phyloP scores from a whole-genome alignment of 495 filamentous ascomycete species.

The Chaetomium cochliodes region DNA sequence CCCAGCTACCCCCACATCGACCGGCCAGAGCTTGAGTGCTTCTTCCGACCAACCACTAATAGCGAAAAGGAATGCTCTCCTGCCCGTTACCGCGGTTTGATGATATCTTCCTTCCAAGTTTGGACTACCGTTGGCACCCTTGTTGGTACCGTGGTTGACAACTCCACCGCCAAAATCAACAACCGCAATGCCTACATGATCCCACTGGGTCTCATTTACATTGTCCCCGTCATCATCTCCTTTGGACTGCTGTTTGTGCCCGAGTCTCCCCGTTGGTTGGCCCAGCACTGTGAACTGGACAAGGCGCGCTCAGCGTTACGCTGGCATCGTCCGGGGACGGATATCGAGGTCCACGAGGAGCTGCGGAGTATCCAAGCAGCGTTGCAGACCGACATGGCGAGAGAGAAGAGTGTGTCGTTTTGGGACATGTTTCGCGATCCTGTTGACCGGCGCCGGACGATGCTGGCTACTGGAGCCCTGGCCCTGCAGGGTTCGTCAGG shows the following conservation, averaged over 20 bases:
- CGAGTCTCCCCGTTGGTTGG: conserved; percentile 64
- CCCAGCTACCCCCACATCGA: neutral
- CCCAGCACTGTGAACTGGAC: conserved; percentile 46
- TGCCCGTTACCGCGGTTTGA: conserved; percentile 6
- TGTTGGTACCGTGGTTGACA: conserved; percentile 61
- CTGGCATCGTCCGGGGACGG: conserved; percentile 44
- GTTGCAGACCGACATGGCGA: conserved; percentile 48
- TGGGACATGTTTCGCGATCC: conserved; percentile 56
- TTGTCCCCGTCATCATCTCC: conserved; percentile 54
- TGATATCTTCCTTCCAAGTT: conserved; percentile 26
- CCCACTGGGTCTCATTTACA: conserved; percentile 57
- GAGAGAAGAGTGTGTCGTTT: conserved; percentile 44
- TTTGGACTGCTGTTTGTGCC: conserved; percentile 59
- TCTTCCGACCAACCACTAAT: neutral
- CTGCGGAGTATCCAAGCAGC: conserved; percentile 51
- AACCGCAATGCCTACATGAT: conserved; percentile 54
- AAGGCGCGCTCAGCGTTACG: conserved; percentile 48
- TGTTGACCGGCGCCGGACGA: conserved; percentile 51
- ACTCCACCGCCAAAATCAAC: conserved; percentile 47
- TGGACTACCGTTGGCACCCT: conserved; percentile 40
- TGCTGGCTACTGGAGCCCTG: conserved; percentile 53
- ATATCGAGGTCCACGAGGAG: conserved; percentile 47
- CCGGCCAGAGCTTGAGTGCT: too few species aligned
- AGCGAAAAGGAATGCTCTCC: neutral
- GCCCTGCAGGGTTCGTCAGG: conserved; percentile 59